Conservation (phyloP, 192 early-diverging fungal genomes). For the Umbelopsis isabellina region DNA sequence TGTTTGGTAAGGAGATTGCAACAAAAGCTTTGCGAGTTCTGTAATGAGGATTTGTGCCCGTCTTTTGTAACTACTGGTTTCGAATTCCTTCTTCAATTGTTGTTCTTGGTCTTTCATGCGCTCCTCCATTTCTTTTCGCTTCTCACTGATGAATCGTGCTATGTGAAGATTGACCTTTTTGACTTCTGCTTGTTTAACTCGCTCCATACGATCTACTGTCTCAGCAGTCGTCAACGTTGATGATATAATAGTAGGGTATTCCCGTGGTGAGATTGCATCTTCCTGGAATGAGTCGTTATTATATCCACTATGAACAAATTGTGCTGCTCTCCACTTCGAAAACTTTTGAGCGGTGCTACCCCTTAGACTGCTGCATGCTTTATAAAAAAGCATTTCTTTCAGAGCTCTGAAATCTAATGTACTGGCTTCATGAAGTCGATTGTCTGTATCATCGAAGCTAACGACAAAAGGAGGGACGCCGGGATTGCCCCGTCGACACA, state of each 20-base stretch:
- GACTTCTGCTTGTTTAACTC: slow-evolving; percentile 6
- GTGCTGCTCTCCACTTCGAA: neutral
- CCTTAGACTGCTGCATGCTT: neutral
- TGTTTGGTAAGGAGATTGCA: neutral
- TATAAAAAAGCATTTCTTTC: slow-evolving; percentile 4
- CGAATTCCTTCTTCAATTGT: slow-evolving; percentile 21
- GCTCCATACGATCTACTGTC: slow-evolving; percentile 9
- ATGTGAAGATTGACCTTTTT: slow-evolving; percentile 22
- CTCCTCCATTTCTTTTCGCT: slow-evolving; percentile 30
- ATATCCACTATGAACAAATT: neutral
- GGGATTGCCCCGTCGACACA: slow-evolving; percentile 45
- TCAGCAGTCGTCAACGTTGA: slow-evolving; percentile 3
- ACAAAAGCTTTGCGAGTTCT: slow-evolving; percentile 15
- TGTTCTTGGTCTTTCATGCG: slow-evolving; percentile 28
- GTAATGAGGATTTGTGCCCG: slow-evolving; percentile 17
- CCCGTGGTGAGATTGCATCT: neutral
- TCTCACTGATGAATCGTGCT: slow-evolving; percentile 29
- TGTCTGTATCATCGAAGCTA: slow-evolving; percentile 24
- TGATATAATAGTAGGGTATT: neutral
- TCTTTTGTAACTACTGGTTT: neutral
- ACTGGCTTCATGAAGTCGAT: neutral
- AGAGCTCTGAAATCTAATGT: neutral
- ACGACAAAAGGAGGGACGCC: slow-evolving; percentile 62
- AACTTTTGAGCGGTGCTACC: neutral
- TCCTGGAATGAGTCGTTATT: neutral